phyloP scores from a whole-genome alignment of 2,329 filamentous ascomycete genomes.

The Alternaria atra region DNA sequence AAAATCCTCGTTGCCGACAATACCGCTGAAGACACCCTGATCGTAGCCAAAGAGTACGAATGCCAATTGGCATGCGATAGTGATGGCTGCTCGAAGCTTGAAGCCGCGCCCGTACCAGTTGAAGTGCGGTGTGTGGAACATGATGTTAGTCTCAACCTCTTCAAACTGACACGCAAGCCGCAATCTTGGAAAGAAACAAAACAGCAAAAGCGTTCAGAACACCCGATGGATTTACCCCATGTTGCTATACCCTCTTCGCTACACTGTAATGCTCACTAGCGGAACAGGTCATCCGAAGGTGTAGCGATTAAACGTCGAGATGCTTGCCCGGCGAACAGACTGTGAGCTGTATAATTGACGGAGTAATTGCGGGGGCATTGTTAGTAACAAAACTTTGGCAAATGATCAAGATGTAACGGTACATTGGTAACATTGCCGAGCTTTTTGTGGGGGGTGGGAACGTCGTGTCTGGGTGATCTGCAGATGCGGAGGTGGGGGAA shows the following conservation, averaged over 20 bases:
- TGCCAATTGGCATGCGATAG: constrained; percentile 42
- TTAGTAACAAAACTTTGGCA: neutral
- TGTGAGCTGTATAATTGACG: neutral
- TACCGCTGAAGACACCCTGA: constrained; percentile 52
- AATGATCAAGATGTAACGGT: neutral
- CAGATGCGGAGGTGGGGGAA: constrained; percentile 2
- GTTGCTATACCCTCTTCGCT: neutral
- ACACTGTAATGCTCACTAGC: neutral
- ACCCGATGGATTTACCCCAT: neutral
- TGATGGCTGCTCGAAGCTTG: constrained; percentile 39
- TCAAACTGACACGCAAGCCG: neutral
- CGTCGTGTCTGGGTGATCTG: neutral
- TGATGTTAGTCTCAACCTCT: constrained; percentile 9
- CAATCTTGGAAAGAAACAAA: neutral
- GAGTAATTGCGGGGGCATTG: neutral
- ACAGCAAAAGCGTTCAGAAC: neutral
- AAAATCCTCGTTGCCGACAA: constrained; percentile 54
- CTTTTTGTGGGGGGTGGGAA: neutral
- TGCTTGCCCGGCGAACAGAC: neutral
- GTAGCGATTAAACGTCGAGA: neutral
- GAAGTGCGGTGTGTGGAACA: constrained; percentile 35
- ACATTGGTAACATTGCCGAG: neutral
- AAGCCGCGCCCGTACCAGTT: constrained; percentile 41
- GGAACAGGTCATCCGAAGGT: neutral
- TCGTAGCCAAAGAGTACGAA: constrained; percentile 50